Base-by-base conservation (phyloP, 2,329 filamentous ascomycete species). In the Colletotrichum neosansevieriae region DNA sequence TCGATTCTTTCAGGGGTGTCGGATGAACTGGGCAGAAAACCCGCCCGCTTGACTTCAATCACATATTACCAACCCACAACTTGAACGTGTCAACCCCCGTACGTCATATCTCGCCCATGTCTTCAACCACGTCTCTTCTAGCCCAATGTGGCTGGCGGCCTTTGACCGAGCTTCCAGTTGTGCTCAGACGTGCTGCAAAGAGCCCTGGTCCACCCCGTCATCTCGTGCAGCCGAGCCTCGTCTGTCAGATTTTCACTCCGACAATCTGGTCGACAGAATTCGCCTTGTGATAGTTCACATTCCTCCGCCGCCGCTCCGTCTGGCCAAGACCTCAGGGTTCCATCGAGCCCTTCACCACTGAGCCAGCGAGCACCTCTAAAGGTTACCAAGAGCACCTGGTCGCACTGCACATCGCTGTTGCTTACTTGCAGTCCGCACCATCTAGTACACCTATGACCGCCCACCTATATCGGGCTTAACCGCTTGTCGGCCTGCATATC, bases 181-280 rank as follows among this genome's bases (percentile, higher is more conserved):
- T 47, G 56, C 61, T 65, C 15, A 49, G 47, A 68, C 65, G n/a
- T 68, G 51, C 64, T 57, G 60, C 61, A 59, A 38, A 56, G 34
- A 38, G 29, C 65, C 60, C 61, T 45, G 54, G 45, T 44, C 34
- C 65, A 68, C 53, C 61, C 65, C 65, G 34, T 68, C 65, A 59
- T 65, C 61, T 67, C 61, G 53, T 54, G 38, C 54, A 49, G 54
- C 61, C 61, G 60, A 59, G 56, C 54, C 54, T 56, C 47, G 61
- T 49, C 47, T 54, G 65, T 65, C 65, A 68, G 60, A 65, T 68
- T 68, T 65, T 65, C 61, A 68, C 60, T 49, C 61, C 65, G 65
- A 56, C 53, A 68, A 68, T 68, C 65, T 53, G 32, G 65, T 58
- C 42, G 49, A 56, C 50, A 47, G 53, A 58, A 50, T 36, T 38